A percentile compares a stretch with the other conserved stretches of the same genome.
Evolutionary conservation across 2,329 filamentous ascomycete genomes (phyloP).

Genomic region (Gaeumannomyces tritici): DNA sequence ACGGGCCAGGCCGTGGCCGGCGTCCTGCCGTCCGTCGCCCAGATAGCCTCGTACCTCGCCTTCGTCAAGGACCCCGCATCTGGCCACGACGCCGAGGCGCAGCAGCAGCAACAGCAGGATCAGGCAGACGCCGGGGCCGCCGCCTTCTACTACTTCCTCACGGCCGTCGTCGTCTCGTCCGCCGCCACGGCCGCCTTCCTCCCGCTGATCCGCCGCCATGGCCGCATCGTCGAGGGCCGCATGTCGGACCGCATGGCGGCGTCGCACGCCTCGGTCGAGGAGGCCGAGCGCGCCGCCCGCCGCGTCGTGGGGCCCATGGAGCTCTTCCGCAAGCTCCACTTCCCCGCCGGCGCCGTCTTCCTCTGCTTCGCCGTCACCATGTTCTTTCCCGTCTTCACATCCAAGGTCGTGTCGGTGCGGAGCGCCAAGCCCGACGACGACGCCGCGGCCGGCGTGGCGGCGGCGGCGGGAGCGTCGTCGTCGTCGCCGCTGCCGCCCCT

Average conservation of each 20-base stretch:
- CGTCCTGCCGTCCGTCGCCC: slow-evolving; percentile 77
- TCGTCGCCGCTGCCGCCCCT: slow-evolving; percentile 36
- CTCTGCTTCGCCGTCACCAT: slow-evolving; percentile 78
- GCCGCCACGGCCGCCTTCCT: slow-evolving; percentile 64
- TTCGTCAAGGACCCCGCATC: slow-evolving; percentile 25
- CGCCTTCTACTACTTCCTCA: slow-evolving; percentile 85
- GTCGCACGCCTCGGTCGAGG: slow-evolving; percentile 40
- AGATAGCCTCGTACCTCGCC: slow-evolving; percentile 73
- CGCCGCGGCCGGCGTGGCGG: no score
- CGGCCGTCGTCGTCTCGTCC: slow-evolving; percentile 68
- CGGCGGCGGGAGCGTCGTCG: no score
- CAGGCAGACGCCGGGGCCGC: slow-evolving; percentile 43
- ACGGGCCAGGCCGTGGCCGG: slow-evolving; percentile 86
- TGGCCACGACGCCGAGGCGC: slow-evolving; percentile 9
- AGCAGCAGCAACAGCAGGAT: not conserved
- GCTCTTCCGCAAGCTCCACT: slow-evolving; percentile 70
- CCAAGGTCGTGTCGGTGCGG: slow-evolving; percentile 45
- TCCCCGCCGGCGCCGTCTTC: slow-evolving; percentile 68
- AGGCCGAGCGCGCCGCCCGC: slow-evolving; percentile 40
- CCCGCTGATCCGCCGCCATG: slow-evolving; percentile 57
- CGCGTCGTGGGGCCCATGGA: slow-evolving; percentile 45
- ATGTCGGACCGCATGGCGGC: slow-evolving; percentile 38
- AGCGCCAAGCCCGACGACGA: no score
- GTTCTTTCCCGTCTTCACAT: slow-evolving; percentile 90
- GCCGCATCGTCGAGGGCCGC: slow-evolving; percentile 39